phyloP scores from a whole-genome alignment of 176 grass and related monocot genomes.

The Raddia guianensis region DNA sequence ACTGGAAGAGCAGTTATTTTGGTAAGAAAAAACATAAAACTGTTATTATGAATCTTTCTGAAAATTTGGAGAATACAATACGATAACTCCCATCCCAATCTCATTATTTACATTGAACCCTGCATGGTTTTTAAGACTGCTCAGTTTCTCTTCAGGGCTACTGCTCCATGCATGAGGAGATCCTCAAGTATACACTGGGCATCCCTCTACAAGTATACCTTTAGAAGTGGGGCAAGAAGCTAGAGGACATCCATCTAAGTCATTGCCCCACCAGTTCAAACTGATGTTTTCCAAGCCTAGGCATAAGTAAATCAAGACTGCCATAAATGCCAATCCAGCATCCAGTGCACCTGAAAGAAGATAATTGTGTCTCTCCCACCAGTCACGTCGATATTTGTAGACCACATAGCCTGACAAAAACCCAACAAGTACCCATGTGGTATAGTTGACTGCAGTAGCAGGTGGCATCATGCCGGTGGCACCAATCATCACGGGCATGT shows the following conservation, averaged over 20 bases:
- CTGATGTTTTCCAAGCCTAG: conserved; percentile 70
- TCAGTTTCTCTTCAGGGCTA: neutral
- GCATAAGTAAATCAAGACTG: conserved; percentile 80
- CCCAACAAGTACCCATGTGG: conserved; percentile 74
- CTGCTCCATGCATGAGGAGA: neutral
- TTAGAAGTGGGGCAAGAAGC: conserved; percentile 82
- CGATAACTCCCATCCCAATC: neutral
- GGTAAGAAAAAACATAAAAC: neutral
- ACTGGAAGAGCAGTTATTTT: neutral
- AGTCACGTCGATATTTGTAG: conserved; percentile 70
- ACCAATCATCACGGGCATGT: conserved; percentile 80
- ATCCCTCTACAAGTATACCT: conserved; percentile 71
- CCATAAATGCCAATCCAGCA: conserved; percentile 95
- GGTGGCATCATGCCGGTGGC: conserved; percentile 71
- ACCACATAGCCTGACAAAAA: conserved; percentile 95
- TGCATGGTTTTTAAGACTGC: neutral
- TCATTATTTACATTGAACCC: conserved; percentile 33
- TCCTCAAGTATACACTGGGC: conserved; percentile 55
- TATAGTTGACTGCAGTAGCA: conserved; percentile 90
- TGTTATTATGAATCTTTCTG: neutral
- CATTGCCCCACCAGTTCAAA: conserved; percentile 88
- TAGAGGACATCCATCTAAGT: conserved; percentile 84
- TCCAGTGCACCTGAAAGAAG: conserved; percentile 86
- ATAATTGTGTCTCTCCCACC: conserved; percentile 93
- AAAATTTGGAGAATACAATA: neutral